A percentile compares a stretch with the other conserved stretches of the same genome.
phyloP scores from a whole-genome alignment of 2,329 filamentous ascomycete genomes.

The Paracoccidioides brasiliensis region DNA sequence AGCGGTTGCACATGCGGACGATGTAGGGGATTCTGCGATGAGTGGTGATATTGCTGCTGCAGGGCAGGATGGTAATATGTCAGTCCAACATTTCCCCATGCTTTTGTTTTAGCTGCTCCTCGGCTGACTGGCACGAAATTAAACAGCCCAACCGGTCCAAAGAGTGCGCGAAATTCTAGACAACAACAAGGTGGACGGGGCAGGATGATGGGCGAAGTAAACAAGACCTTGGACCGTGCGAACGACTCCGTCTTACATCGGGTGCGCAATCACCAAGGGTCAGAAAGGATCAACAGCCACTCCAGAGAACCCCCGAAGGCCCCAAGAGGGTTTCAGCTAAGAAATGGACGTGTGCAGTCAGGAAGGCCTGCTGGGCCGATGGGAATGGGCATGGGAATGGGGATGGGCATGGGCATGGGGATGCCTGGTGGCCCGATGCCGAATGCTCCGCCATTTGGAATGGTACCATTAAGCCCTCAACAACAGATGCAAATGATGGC shows the following conservation, averaged over 20 bases:
- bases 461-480: slow-evolving; percentile 48
- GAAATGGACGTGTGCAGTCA: slow-evolving; percentile 32
- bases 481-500: slow-evolving; percentile 62
- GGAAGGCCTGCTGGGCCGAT: slow-evolving; percentile 33
- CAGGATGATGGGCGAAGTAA: slow-evolving; percentile 73
- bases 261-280: slow-evolving; percentile 57
- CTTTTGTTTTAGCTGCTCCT: background rate
- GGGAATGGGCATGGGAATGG: slow-evolving; percentile 29
- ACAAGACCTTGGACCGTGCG: slow-evolving; percentile 67
- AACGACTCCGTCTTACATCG: slow-evolving; percentile 67
- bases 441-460: slow-evolving; percentile 27
- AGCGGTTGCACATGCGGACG: slow-evolving; percentile 11
- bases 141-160: slow-evolving; percentile 77
- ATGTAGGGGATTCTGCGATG: slow-evolving; percentile 60
- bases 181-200: slow-evolving; percentile 47
- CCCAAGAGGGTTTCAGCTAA: slow-evolving; percentile 43
- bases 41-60: slow-evolving; percentile 37
- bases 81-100: slow-evolving; percentile 8
- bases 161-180: slow-evolving; percentile 74
- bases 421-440: slow-evolving; percentile 19
- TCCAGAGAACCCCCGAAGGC: slow-evolving; percentile 58
- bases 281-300: slow-evolving; percentile 71
- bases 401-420: slow-evolving; percentile 15
- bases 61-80: slow-evolving; percentile 28
- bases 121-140: background rate